Evolutionary conservation across 2,329 filamentous ascomycete genomes (phyloP).

Genomic region (Penicillium sp.): DNA sequence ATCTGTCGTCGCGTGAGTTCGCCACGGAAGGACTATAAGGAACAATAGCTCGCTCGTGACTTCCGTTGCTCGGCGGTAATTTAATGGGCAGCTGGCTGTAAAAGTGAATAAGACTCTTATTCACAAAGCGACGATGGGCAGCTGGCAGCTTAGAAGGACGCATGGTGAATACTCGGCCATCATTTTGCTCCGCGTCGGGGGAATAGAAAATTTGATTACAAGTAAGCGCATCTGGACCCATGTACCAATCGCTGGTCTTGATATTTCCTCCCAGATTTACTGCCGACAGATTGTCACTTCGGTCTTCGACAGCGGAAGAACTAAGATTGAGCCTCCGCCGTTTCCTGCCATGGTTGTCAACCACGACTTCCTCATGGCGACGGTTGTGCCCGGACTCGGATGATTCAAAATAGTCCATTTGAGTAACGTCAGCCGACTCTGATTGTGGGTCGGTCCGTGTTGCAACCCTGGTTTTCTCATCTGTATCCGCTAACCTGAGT

Average conservation of each 20-base stretch:
- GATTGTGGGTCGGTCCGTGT: neutral
- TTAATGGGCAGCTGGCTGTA: conserved; percentile 31
- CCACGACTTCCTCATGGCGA: conserved; percentile 28
- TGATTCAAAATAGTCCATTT: neutral
- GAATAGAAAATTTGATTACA: conserved; percentile 51
- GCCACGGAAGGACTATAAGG: conserved; percentile 31
- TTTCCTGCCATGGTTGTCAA: conserved; percentile 36
- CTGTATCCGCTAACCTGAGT: no score
- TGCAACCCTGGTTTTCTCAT: neutral
- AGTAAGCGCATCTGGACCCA: conserved; percentile 43
- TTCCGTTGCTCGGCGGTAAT: conserved; percentile 25
- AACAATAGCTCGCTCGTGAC: conserved; percentile 31
- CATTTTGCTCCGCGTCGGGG: conserved; percentile 30
- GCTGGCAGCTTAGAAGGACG: conserved; percentile 28
- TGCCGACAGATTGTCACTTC: neutral
- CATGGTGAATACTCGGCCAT: conserved; percentile 33
- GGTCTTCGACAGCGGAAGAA: conserved; percentile 6
- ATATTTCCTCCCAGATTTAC: neutral
- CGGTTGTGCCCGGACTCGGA: conserved; percentile 16
- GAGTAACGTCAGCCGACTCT: neutral
- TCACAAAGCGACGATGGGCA: conserved; percentile 38
- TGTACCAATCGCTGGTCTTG: conserved; percentile 36
- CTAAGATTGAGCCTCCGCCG: conserved; percentile 34
- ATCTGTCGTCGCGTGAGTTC: conserved; percentile 20
- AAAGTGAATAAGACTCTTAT: conserved; percentile 34